phyloP scores from a whole-genome alignment of 441 rosid species.

The Mallotus repandus region DNA sequence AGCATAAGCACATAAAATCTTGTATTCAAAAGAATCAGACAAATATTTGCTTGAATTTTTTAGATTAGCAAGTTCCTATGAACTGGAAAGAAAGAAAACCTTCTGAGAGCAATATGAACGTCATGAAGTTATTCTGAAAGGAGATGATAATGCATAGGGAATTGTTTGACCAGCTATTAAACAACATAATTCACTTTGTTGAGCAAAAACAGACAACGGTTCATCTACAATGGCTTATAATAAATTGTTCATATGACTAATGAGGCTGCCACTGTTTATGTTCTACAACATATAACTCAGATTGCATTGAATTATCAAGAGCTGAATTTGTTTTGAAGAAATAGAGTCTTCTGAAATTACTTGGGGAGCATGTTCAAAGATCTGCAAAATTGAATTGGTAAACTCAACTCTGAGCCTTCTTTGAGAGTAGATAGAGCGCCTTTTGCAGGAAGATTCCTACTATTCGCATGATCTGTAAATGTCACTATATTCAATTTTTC shows the following conservation, averaged over 20 bases:
- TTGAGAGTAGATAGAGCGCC: conserved; percentile 10
- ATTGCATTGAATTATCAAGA: conserved; percentile 16
- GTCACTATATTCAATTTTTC: too few relatives aligned
- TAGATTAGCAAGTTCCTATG: conserved; percentile 6
- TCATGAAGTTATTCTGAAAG: too few relatives aligned
- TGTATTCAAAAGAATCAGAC: not conserved
- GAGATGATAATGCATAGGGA: too few relatives aligned
- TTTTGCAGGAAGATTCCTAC: conserved; percentile 15
- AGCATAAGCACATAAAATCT: too few relatives aligned
- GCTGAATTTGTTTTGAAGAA: conserved; percentile 15
- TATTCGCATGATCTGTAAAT: conserved; percentile 15
- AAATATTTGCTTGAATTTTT: conserved; percentile 12
- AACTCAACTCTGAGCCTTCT: conserved; percentile 3
- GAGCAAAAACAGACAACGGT: conserved; percentile 1
- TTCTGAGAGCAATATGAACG: too few relatives aligned
- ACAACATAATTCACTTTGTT: conserved; percentile 12
- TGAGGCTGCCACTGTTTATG: conserved; percentile 17
- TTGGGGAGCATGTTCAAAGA: conserved; percentile 13
- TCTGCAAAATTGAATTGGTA: conserved; percentile 19
- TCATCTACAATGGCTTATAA: conserved; percentile 17
- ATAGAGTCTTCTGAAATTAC: conserved; percentile 16
- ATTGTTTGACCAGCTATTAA: conserved; percentile 16
- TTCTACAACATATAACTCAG: conserved; percentile 17
- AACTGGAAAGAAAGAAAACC: conserved; percentile 2
- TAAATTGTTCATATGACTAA: conserved; percentile 16